Evolutionary conservation across 2,329 filamentous ascomycete genomes (phyloP).

Genomic region (Trichoderma brevicompactum): DNA sequence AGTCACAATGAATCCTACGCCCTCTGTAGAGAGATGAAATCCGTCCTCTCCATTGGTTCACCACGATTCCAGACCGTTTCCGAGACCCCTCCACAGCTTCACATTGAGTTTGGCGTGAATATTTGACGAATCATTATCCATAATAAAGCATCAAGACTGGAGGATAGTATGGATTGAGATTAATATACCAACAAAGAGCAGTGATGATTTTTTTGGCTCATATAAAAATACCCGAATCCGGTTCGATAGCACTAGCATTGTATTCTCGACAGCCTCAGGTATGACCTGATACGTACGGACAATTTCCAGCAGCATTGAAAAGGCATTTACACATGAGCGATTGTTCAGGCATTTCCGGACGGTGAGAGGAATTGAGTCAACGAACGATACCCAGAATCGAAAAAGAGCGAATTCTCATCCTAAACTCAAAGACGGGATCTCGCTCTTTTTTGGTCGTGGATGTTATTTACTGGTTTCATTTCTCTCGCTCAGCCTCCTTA

Average conservation of each 20-base stretch:
- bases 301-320: background rate
- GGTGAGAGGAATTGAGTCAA: no score
- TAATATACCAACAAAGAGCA: no score
- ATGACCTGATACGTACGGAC: background rate
- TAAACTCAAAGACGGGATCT: no score
- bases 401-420: no score
- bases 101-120: background rate
- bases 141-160: background rate
- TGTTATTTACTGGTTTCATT: no score
- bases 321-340: background rate
- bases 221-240: no score
- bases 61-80: no score
- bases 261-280: no score
- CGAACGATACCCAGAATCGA: no score
- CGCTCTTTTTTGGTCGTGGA: no score
- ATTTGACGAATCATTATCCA: background rate
- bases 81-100: no score
- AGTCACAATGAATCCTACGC: slow-evolving; percentile 41
- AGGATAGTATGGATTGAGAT: background rate
- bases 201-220: background rate
- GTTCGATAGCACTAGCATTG: background rate
- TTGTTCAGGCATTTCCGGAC: background rate
- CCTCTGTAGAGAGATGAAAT: slow-evolving; percentile 34
- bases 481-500: no score
- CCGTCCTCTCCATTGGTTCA: background rate